Conservation (phyloP, 2,329 filamentous ascomycete genomes). For the Dactylellina cionopaga region DNA sequence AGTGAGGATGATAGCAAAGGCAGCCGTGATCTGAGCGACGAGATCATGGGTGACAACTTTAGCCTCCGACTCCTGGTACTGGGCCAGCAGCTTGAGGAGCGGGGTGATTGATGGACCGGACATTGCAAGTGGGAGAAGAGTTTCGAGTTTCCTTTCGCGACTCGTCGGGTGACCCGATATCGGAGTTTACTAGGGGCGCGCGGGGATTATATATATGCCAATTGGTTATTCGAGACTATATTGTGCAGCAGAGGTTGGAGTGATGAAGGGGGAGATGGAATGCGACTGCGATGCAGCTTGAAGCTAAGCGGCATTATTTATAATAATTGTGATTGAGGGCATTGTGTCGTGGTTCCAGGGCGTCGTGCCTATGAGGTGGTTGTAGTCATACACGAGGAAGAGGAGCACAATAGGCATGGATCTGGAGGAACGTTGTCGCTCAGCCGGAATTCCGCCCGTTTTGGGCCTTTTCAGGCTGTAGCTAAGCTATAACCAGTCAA, state of each 20-base stretch:
- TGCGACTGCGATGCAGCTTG: too few species aligned
- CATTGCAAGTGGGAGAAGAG: conserved; percentile 2
- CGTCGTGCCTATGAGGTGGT: too few species aligned
- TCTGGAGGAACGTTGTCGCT: neutral
- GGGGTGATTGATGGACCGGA: conserved; percentile 30
- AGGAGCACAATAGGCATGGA: neutral
- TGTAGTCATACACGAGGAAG: neutral
- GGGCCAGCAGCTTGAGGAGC: conserved; percentile 43
- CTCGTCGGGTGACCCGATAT: too few species aligned
- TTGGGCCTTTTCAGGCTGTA: too few species aligned
- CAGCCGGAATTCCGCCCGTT: too few species aligned
- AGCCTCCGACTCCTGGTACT: conserved; percentile 33
- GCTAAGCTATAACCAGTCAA: too few species aligned
- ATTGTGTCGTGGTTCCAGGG: too few species aligned
- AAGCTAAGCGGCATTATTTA: too few species aligned
- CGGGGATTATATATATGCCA: too few species aligned
- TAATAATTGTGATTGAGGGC: too few species aligned
- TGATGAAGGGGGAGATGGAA: neutral
- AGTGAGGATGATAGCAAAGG: conserved; percentile 26
- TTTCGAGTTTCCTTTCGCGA: neutral
- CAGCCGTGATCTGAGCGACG: conserved; percentile 17
- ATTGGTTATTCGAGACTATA: too few species aligned
- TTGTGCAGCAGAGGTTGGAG: neutral
- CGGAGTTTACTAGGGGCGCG: too few species aligned
- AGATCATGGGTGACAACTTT: conserved; percentile 18